These are phyloP conservation scores for Dothiorella sarmentorum DNA, from an alignment of 2,329 filamentous ascomycete species.

Conservation along the genomic window DNA sequence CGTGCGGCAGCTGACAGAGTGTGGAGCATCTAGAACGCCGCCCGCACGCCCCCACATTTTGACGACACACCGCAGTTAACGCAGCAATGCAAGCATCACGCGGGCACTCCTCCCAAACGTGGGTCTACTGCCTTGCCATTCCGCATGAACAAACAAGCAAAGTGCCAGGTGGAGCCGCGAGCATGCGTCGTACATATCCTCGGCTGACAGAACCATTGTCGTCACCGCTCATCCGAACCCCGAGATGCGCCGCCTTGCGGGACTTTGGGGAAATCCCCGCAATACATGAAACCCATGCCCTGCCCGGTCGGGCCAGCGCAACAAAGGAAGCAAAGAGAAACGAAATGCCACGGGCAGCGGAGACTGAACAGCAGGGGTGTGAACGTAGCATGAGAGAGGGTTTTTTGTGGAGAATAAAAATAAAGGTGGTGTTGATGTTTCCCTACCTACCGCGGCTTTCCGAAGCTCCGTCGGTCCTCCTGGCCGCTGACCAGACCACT, in stretches of 20 bases:
- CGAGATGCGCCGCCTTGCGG: constrained; percentile 7
- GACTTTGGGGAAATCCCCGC: not conserved
- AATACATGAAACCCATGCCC: not conserved
- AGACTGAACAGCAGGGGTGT: not conserved
- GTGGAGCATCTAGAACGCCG: constrained; percentile 6
- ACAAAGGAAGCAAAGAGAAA: not conserved
- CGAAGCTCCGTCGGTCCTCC: not conserved
- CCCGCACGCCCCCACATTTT: constrained; percentile 7
- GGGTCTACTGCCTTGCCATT: not conserved
- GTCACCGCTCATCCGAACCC: constrained; percentile 5
- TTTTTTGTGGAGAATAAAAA: no score
- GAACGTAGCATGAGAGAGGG: not conserved
- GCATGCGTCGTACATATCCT: not conserved
- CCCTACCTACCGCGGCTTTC: constrained; percentile 2
- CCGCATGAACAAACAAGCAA: not conserved
- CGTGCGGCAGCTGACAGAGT: not conserved
- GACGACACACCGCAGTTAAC: not conserved
- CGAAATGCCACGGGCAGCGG: not conserved
- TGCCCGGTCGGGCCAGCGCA: constrained; percentile 3
- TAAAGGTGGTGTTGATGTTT: constrained; percentile 6
- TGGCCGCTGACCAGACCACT: not conserved
- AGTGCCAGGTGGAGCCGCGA: no score
- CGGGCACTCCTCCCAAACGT: not conserved
- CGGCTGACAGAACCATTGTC: constrained; percentile 1
- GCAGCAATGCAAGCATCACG: constrained; percentile 1